A percentile compares a stretch with the other conserved stretches of the same genome.
Conservation (phyloP, 306 rosid genomes). For the Oxytropis ochrocephala region DNA sequence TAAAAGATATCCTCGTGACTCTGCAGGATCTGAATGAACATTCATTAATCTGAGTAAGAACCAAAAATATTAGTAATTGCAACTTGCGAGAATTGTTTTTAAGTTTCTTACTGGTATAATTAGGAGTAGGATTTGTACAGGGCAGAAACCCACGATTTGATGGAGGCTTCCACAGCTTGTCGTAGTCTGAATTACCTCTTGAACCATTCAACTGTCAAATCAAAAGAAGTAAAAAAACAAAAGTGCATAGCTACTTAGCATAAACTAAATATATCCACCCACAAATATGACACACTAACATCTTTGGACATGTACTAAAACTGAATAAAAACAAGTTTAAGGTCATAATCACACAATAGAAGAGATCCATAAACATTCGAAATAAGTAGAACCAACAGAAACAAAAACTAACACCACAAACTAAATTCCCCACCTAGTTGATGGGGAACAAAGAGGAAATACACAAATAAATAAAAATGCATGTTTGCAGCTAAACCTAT, state of each 20-base stretch:
- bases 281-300: not conserved
- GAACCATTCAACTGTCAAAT: slow-evolving; percentile 49
- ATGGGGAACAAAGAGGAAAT: not conserved
- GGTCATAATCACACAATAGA: not conserved
- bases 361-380: slow-evolving; percentile 1
- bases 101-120: slow-evolving; percentile 61
- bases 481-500: not conserved
- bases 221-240: slow-evolving; percentile 44
- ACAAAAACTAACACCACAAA: not conserved
- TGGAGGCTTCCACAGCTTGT: slow-evolving; percentile 87
- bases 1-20: slow-evolving; percentile 75
- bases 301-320: not conserved
- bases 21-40: slow-evolving; percentile 56
- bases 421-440: not conserved
- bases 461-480: not conserved
- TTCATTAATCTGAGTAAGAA: slow-evolving; percentile 19
- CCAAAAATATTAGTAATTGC: not conserved
- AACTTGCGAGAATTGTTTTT: not conserved
- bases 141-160: slow-evolving; percentile 70
- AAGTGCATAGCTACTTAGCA: slow-evolving; percentile 37
- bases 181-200: slow-evolving; percentile 31
- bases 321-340: not conserved
- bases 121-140: slow-evolving; percentile 57
- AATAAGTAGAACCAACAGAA: not conserved
- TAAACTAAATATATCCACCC: slow-evolving; percentile 1